Conservation (phyloP, 2,329 filamentous ascomycete genomes). For the Coniosporium tulheliwenetii region DNA sequence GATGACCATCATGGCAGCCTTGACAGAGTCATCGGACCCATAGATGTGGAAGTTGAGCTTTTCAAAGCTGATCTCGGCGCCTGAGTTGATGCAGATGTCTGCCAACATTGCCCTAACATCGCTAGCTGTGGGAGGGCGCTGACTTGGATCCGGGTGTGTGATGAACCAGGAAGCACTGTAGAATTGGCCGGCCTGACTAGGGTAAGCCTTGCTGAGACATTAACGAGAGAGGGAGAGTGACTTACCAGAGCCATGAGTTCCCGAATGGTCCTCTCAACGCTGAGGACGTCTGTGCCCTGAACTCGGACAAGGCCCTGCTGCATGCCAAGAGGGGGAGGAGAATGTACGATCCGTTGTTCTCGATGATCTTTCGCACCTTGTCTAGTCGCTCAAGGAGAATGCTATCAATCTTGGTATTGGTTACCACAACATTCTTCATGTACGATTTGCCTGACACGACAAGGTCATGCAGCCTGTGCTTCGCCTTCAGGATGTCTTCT, state of each 20-base stretch:
- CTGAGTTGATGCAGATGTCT: constrained; percentile 91
- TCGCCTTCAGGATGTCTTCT: constrained; percentile 74
- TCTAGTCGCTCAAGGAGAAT: constrained; percentile 82
- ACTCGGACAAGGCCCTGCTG: constrained; percentile 75
- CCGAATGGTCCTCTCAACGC: constrained; percentile 85
- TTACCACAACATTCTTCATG: constrained; percentile 83
- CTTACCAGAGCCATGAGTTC: constrained; percentile 88
- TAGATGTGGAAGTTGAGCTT: constrained; percentile 88
- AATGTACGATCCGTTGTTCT: constrained; percentile 89
- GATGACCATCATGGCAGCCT: constrained; percentile 86
- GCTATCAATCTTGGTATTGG: constrained; percentile 85
- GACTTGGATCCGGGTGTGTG: constrained; percentile 54
- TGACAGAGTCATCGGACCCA: constrained; percentile 90
- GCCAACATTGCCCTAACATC: constrained; percentile 84
- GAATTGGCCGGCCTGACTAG: constrained; percentile 70
- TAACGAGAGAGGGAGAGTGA: constrained; percentile 5
- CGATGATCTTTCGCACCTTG: constrained; percentile 95
- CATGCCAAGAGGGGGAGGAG: constrained; percentile 76
- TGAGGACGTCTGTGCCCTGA: constrained; percentile 82
- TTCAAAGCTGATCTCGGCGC: constrained; percentile 87
- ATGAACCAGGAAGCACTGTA: constrained; percentile 97
- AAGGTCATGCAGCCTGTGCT: constrained; percentile 79
- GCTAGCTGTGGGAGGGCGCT: constrained; percentile 42
- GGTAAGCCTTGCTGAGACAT: constrained; percentile 6
- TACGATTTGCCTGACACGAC: constrained; percentile 58